Evolutionary conservation across 164 flowering plant species (phyloP).

Genomic region (Santalum album): DNA sequence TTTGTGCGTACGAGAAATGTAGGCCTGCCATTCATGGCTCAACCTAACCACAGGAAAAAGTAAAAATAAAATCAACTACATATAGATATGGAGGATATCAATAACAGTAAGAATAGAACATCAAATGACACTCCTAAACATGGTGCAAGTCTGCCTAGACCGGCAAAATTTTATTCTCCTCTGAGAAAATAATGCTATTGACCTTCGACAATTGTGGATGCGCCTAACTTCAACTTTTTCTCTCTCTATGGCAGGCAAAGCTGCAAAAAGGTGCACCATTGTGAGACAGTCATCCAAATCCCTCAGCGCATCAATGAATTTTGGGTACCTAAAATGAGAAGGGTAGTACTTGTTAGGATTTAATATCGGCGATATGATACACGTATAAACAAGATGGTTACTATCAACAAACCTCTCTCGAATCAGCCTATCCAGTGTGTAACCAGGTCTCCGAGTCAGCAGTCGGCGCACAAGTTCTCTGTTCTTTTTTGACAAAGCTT

Average conservation of each 20-base stretch:
- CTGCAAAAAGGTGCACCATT: slow-evolving; percentile 89
- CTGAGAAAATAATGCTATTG: background rate
- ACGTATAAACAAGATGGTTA: background rate
- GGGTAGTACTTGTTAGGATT: background rate
- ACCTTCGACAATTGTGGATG: slow-evolving; percentile 85
- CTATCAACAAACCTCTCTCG: slow-evolving; percentile 49
- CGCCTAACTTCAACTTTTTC: slow-evolving; percentile 54
- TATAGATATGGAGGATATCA: background rate
- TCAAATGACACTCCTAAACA: too few relatives aligned
- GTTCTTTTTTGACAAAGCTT: slow-evolving; percentile 69
- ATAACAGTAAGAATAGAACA: background rate
- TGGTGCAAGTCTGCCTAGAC: background rate
- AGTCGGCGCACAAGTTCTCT: slow-evolving; percentile 45
- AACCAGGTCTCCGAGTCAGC: slow-evolving; percentile 36
- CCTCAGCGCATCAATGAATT: slow-evolving; percentile 78
- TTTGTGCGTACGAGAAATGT: slow-evolving; percentile 76
- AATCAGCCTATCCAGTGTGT: slow-evolving; percentile 55
- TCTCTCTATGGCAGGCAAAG: slow-evolving; percentile 70
- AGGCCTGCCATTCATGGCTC: slow-evolving; percentile 97
- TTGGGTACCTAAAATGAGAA: slow-evolving; percentile 55
- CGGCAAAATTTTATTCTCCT: background rate
- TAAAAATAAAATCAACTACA: background rate
- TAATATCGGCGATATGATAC: background rate
- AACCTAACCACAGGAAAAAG: slow-evolving; percentile 35
- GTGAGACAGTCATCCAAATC: slow-evolving; percentile 93